Percentiles rank a stretch among this genome's conserved stretches.
phyloP scores from a whole-genome alignment of 768 basidiomycete genomes.

The Leccinum incarnatum region DNA sequence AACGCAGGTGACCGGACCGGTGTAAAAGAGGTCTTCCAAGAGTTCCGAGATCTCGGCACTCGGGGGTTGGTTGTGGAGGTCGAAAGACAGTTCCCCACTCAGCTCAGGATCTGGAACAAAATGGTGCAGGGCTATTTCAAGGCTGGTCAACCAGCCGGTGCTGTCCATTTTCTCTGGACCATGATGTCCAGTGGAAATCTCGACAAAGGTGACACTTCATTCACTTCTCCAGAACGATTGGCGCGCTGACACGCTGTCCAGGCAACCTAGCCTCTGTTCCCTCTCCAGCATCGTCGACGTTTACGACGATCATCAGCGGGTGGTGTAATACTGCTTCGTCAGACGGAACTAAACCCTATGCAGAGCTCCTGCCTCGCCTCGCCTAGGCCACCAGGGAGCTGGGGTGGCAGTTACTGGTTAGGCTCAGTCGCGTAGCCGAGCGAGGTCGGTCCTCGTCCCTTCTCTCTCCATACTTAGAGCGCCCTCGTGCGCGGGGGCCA shows the following conservation, averaged over 20 bases:
- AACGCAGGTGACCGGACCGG: constrained; percentile 47
- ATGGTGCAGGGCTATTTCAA: constrained; percentile 77
- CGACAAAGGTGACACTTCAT: constrained; percentile 13
- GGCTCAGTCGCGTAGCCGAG: too few species aligned
- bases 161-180: constrained; percentile 59
- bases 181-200: constrained; percentile 55
- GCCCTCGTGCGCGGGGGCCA: too few species aligned
- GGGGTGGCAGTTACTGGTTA: too few species aligned
- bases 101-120: constrained; percentile 62
- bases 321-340: constrained; percentile 50
- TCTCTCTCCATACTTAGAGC: too few species aligned
- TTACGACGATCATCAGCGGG: constrained; percentile 58
- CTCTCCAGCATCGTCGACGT: constrained; percentile 60
- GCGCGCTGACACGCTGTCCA: neutral
- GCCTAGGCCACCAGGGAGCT: too few species aligned
- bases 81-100: constrained; percentile 27
- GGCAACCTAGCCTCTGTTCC: constrained; percentile 43
- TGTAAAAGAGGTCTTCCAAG: constrained; percentile 61
- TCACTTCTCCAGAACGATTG: neutral
- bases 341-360: constrained; percentile 8
- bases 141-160: constrained; percentile 58
- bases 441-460: too few species aligned
- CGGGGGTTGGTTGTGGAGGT: constrained; percentile 29
- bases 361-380: too few species aligned
- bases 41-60: constrained; percentile 47